Percentiles rank a stretch among this genome's conserved stretches.
Conservation (phyloP, 805 yeast genomes). For the Pichia nakasei region DNA sequence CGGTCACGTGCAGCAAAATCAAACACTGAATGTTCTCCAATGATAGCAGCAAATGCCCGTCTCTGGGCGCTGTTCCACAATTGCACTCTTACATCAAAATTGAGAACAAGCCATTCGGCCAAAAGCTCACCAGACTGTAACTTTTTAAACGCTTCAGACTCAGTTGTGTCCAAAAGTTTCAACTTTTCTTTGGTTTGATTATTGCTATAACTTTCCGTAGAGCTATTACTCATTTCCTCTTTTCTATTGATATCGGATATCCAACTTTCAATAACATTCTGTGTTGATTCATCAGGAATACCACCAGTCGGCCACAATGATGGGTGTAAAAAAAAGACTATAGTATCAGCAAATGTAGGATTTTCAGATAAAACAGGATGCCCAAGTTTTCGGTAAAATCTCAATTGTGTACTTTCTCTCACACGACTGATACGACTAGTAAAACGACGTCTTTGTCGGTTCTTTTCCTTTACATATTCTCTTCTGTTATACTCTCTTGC, state of each 20-base stretch:
- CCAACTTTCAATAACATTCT: neutral
- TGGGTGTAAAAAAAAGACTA: conserved; percentile 37
- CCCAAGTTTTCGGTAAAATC: conserved; percentile 30
- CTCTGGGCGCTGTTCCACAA: conserved; percentile 39
- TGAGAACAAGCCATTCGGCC: conserved; percentile 27
- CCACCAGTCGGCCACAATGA: conserved; percentile 40
- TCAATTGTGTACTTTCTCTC: conserved; percentile 26
- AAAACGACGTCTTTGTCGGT: conserved; percentile 34
- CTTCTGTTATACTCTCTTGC: conserved; percentile 39
- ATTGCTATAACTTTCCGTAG: neutral
- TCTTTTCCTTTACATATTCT: conserved; percentile 39
- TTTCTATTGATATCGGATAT: neutral
- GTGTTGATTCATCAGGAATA: neutral
- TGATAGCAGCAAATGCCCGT: conserved; percentile 35
- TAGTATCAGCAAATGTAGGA: conserved; percentile 43
- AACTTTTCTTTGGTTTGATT: neutral
- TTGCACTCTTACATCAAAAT: conserved; percentile 28
- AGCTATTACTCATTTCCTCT: neutral
- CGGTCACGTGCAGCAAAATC: conserved; percentile 35
- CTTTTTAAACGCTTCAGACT: neutral
- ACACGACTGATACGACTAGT: conserved; percentile 37
- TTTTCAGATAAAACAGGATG: conserved; percentile 32
- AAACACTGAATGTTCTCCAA: conserved; percentile 32
- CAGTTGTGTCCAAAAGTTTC: neutral
- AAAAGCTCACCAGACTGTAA: neutral